Evolutionary conservation across 228 moss, liverwort and hornwort species (phyloP).

Genomic region (Sphagnum magellanicum): DNA sequence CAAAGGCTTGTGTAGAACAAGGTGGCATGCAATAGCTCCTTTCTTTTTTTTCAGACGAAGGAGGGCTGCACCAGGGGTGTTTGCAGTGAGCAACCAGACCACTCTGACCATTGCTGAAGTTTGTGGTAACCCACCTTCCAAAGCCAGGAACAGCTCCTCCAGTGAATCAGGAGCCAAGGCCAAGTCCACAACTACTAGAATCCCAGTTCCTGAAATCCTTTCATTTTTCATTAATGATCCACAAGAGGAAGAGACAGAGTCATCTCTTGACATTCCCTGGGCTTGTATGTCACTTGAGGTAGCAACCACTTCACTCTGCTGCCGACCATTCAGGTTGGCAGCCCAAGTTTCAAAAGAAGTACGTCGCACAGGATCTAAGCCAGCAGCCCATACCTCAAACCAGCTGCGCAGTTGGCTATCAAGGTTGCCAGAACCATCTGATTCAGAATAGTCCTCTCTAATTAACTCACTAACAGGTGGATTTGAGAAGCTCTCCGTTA

Average conservation of each 20-base stretch:
- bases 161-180: slow-evolving; percentile 28
- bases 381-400: slow-evolving; percentile 24
- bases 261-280: too few species aligned
- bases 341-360: too few species aligned
- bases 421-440: too few species aligned
- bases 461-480: background rate
- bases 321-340: background rate
- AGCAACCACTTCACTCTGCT: background rate
- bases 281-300: background rate
- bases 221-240: background rate
- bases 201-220: slow-evolving; percentile 17
- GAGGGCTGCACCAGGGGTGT: slow-evolving; percentile 31
- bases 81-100: slow-evolving; percentile 43
- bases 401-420: background rate
- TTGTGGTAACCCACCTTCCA: slow-evolving; percentile 23
- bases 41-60: slow-evolving; percentile 24
- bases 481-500: slow-evolving; percentile 20
- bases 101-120: slow-evolving; percentile 19
- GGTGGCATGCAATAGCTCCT: slow-evolving; percentile 31
- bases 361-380: background rate
- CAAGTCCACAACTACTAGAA: slow-evolving; percentile 31
- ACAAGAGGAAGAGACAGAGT: too few species aligned
- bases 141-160: slow-evolving; percentile 13
- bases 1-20: slow-evolving; percentile 44
- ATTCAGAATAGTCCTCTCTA: background rate